A percentile compares a stretch with the other conserved stretches of the same genome.
These are phyloP conservation scores for Aspergillus jensenii DNA, from an alignment of 2,329 filamentous ascomycete species.

Conservation along the genomic window DNA sequence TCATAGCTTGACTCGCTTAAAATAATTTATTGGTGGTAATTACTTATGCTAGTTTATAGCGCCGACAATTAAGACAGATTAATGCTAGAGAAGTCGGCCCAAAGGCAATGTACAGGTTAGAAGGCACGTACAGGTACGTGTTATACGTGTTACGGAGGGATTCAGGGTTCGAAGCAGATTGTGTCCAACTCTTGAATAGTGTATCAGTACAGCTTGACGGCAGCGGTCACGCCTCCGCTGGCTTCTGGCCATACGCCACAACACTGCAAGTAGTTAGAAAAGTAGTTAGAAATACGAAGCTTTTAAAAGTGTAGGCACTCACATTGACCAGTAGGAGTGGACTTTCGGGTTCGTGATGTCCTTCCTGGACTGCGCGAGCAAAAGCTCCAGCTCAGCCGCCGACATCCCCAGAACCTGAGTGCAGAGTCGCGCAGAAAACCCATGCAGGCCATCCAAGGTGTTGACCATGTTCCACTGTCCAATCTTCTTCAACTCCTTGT, in stretches of 20 bases:
- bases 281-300: not conserved
- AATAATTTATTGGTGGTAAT: too few species aligned
- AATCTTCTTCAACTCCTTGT: slow-evolving; percentile 27
- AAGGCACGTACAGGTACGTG: too few species aligned
- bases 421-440: not conserved
- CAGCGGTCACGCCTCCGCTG: not conserved
- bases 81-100: too few species aligned
- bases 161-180: too few species aligned
- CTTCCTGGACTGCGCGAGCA: not conserved
- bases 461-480: slow-evolving; percentile 15
- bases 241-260: slow-evolving; percentile 5
- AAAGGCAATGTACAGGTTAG: too few species aligned
- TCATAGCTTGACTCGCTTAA: too few species aligned
- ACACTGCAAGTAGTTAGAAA: not conserved
- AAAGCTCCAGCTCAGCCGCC: not conserved
- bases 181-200: too few species aligned
- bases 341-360: not conserved
- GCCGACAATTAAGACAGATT: too few species aligned
- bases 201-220: too few species aligned
- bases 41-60: too few species aligned
- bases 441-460: slow-evolving; percentile 6
- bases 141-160: too few species aligned
- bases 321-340: slow-evolving; percentile 8
- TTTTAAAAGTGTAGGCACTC: not conserved
- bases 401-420: slow-evolving; percentile 7